Percentiles rank a stretch among this genome's conserved stretches.
Evolutionary conservation across 2,329 filamentous ascomycete species (phyloP).

Genomic region (Phaeosphaeria sp.): DNA sequence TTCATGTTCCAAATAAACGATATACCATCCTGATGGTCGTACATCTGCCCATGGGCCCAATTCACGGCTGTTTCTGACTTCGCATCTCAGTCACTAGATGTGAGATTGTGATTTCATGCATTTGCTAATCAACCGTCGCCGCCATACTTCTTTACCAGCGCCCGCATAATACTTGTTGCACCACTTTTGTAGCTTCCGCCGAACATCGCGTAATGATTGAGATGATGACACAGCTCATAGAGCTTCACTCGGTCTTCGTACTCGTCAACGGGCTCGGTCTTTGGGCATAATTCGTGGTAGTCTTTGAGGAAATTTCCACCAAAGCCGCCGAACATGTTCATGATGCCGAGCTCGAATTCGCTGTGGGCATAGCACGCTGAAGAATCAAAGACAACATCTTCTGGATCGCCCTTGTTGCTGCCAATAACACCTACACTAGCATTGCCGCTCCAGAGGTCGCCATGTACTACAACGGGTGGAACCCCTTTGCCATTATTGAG

Average conservation of each 20-base stretch:
- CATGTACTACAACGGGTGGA: conserved; percentile 82
- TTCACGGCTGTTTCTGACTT: too few relatives aligned
- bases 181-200: conserved; percentile 78
- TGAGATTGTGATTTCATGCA: not conserved
- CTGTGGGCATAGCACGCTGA: conserved; percentile 82
- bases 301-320: conserved; percentile 73
- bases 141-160: conserved; percentile 74
- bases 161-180: conserved; percentile 80
- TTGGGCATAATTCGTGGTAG: conserved; percentile 77
- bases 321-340: conserved; percentile 96
- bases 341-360: conserved; percentile 92
- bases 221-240: conserved; percentile 90
- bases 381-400: conserved; percentile 85
- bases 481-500: conserved; percentile 67
- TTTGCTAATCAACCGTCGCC: conserved; percentile 5
- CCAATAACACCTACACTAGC: conserved; percentile 69
- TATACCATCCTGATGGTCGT: too few relatives aligned
- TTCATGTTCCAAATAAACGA: too few relatives aligned
- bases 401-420: conserved; percentile 63
- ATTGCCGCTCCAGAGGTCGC: conserved; percentile 94
- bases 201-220: conserved; percentile 89
- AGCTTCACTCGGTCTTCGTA: conserved; percentile 82
- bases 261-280: conserved; percentile 79
- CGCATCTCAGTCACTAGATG: too few relatives aligned
- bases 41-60: too few relatives aligned